These are phyloP conservation scores for Corynascus novoguineensis DNA, from an alignment of 495 filamentous ascomycete genomes.

Conservation along the genomic window DNA sequence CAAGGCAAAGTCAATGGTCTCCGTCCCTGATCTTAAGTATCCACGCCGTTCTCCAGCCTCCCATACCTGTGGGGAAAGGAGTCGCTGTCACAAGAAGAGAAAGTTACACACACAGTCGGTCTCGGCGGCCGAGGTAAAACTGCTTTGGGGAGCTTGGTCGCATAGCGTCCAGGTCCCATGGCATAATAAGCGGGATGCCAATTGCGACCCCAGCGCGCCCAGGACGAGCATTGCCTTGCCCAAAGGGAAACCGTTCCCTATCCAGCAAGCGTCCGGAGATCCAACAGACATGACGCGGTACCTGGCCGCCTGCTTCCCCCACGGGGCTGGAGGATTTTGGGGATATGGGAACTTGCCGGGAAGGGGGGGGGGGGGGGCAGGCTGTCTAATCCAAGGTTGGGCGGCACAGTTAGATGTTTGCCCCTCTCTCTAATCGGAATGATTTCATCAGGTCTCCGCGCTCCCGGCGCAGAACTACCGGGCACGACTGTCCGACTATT, in stretches of 20 bases:
- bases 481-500: too few species aligned
- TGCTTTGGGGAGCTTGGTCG: not conserved
- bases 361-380: too few species aligned
- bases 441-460: too few species aligned
- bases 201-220: not conserved
- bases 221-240: not conserved
- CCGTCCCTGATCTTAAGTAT: slow-evolving; percentile 5
- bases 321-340: not conserved
- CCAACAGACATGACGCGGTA: slow-evolving; percentile 8
- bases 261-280: slow-evolving; percentile 3
- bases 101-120: not conserved
- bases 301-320: too few species aligned
- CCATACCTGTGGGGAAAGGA: not conserved
- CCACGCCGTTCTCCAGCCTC: not conserved
- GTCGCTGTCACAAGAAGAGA: slow-evolving; percentile 7
- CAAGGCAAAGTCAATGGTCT: not conserved
- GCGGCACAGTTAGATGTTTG: too few species aligned
- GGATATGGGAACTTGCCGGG: slow-evolving; percentile 1
- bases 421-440: too few species aligned
- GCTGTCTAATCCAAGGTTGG: too few species aligned
- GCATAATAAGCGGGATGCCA: slow-evolving; percentile 1
- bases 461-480: too few species aligned
- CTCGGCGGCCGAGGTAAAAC: slow-evolving; percentile 17
- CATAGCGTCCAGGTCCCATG: too few species aligned
- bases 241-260: not conserved